Evolutionary conservation across 305 asterid species (phyloP), one percentile per base, ranked within the genome.

Genomic region (Ajuga reptans): DNA sequence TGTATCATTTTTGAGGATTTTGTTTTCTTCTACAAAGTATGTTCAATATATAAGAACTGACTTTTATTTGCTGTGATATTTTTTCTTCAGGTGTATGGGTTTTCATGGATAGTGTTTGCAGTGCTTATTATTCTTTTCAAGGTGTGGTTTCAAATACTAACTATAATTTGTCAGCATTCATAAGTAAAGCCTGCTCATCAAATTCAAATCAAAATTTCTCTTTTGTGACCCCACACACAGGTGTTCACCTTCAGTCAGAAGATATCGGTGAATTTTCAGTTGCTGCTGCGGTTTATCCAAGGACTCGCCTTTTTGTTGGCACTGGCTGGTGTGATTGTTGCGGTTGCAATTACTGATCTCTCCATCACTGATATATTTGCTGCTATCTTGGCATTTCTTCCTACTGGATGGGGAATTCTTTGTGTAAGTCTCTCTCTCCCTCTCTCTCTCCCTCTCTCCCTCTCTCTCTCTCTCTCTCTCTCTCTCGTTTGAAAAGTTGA

Each of bases 401-500:
- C 99, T 77, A 93, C 99, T 51, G 99, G 99, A 34, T 93, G 97
- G 97, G 99, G 89, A 75, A 86, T 93, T 72, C 97, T 93, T 14
- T 89, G 84, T 16, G 98, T 90, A 89, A 81, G 49, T 52, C 64
- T 50, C 2, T 46, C 8, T 58, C 58, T 55, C n/a, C n/a, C n/a
- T n/a, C n/a, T n/a, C n/a, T n/a, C n/a, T n/a, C n/a, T n/a, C n/a
- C n/a, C n/a, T n/a, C n/a, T n/a, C n/a, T n/a, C n/a, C n/a, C n/a
- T n/a, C n/a, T n/a, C n/a, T n/a, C n/a, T n/a, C n/a, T 52, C 64
- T 50, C 2, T 46, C 8, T 58, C 58, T 55, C n/a, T 52, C 64
- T 50, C 2, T 46, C 8, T 58, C 58, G n/a, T 55, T 39, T 39
- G 11, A 0, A 39, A 39, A 39, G 45, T 39, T 9, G 3, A 2